A percentile compares a stretch with the other conserved stretches of the same genome.
phyloP scores from a whole-genome alignment of 2,329 filamentous ascomycete genomes.

The Colletotrichum lentis region DNA sequence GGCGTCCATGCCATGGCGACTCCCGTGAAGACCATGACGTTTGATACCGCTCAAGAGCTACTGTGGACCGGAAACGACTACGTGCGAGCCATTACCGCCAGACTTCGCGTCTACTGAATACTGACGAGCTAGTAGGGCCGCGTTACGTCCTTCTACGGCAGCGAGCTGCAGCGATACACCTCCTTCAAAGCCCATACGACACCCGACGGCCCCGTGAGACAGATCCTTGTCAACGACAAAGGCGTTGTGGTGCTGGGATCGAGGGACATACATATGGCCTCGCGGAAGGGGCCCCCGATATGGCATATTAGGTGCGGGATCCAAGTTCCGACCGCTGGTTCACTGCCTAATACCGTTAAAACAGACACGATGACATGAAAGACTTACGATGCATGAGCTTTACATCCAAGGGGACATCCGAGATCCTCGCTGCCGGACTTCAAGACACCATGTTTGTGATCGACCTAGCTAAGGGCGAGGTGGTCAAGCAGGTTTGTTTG shows the following conservation, averaged over 20 bases:
- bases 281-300: conserved; percentile 79
- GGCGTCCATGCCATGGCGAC: conserved; percentile 74
- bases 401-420: conserved; percentile 81
- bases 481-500: conserved; percentile 68
- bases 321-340: conserved; percentile 1
- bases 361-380: conserved; percentile 76
- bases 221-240: conserved; percentile 89
- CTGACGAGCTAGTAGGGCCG: conserved; percentile 70
- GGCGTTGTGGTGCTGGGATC: conserved; percentile 87
- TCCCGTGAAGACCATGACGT: conserved; percentile 80
- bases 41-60: conserved; percentile 88
- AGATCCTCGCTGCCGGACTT: conserved; percentile 86
- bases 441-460: conserved; percentile 86
- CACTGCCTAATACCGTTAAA: conserved; percentile 25
- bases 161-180: conserved; percentile 87
- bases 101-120: neutral
- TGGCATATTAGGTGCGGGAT: conserved; percentile 81
- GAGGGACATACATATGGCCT: conserved; percentile 87
- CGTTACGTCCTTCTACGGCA: conserved; percentile 86
- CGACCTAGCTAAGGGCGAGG: conserved; percentile 73
- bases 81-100: conserved; percentile 59
- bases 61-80: conserved; percentile 93
- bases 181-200: conserved; percentile 82
- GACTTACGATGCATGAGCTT: conserved; percentile 96
- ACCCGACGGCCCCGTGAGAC: conserved; percentile 80